These are phyloP conservation scores for Lyophyllum shimeji DNA, from an alignment of 768 basidiomycete species.

Conservation along the genomic window DNA sequence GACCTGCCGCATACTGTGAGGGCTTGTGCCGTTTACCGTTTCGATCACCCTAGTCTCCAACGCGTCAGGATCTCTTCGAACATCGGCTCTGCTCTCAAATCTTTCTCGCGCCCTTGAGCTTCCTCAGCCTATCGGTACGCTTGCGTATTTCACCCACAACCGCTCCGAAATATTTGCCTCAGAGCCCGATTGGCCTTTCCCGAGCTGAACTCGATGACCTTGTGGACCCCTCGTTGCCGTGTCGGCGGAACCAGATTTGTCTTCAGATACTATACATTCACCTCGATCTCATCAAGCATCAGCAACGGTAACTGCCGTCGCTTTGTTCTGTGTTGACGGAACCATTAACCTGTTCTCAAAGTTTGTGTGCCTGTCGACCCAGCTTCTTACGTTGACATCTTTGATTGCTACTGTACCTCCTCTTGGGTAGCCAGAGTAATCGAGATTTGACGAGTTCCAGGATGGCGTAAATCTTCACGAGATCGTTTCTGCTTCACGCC, in stretches of 20 bases:
- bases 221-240: conserved; percentile 39
- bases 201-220: conserved; percentile 28
- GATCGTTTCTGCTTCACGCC: not conserved
- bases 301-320: conserved; percentile 14
- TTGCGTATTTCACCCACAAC: conserved; percentile 37
- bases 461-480: conserved; percentile 18
- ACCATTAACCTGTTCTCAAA: conserved; percentile 9
- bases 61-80: conserved; percentile 11
- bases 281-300: conserved; percentile 20
- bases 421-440: conserved; percentile 8
- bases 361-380: conserved; percentile 12
- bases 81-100: conserved; percentile 15
- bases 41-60: conserved; percentile 22
- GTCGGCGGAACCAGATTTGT: conserved; percentile 48
- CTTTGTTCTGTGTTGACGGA: conserved; percentile 10
- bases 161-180: conserved; percentile 44
- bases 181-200: conserved; percentile 48
- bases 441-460: conserved; percentile 7
- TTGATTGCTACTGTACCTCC: conserved; percentile 22
- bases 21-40: not conserved
- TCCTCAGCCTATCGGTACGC: conserved; percentile 39
- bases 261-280: conserved; percentile 21
- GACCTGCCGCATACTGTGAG: not conserved
- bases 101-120: conserved; percentile 28
- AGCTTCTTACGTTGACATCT: conserved; percentile 18